A percentile compares a stretch with the other conserved stretches of the same genome.
Conservation (phyloP, 2,329 filamentous ascomycete species). For the Lasiodiplodia sp. region DNA sequence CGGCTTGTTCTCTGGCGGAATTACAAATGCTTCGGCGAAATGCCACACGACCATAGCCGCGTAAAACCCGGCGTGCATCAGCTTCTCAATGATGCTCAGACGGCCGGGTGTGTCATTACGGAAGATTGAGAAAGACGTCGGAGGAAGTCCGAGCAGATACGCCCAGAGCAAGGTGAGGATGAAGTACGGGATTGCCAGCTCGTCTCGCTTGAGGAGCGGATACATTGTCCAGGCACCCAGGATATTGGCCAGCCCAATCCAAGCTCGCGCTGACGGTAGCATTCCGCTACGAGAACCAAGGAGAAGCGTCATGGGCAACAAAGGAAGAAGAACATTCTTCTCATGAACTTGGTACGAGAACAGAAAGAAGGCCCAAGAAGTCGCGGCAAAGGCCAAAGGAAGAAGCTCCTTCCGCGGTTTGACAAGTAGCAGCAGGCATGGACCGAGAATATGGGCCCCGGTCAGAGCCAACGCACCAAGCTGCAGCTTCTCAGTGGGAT, state of each 20-base stretch:
- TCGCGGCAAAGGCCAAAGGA: constrained; percentile 80
- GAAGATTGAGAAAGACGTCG: constrained; percentile 74
- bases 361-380: constrained; percentile 96
- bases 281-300: constrained; percentile 81
- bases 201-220: constrained; percentile 84
- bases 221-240: constrained; percentile 93
- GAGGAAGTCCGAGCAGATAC: constrained; percentile 87
- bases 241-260: constrained; percentile 96
- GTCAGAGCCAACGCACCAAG: constrained; percentile 78
- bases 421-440: constrained; percentile 80
- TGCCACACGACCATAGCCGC: constrained; percentile 82
- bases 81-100: constrained; percentile 65
- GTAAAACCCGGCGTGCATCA: constrained; percentile 81
- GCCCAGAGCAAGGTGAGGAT: constrained; percentile 89
- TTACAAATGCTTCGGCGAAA: constrained; percentile 71
- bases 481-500: constrained; percentile 75
- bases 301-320: constrained; percentile 91
- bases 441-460: constrained; percentile 75
- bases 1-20: constrained; percentile 77
- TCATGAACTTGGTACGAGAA: constrained; percentile 99
- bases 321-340: constrained; percentile 91
- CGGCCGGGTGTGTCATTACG: constrained; percentile 54
- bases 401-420: constrained; percentile 79
- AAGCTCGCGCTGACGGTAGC: constrained; percentile 77
- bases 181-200: constrained; percentile 82